These are phyloP conservation scores for Fusarium oligoseptatum DNA, from an alignment of 2,329 filamentous ascomycete species.

Conservation along the genomic window DNA sequence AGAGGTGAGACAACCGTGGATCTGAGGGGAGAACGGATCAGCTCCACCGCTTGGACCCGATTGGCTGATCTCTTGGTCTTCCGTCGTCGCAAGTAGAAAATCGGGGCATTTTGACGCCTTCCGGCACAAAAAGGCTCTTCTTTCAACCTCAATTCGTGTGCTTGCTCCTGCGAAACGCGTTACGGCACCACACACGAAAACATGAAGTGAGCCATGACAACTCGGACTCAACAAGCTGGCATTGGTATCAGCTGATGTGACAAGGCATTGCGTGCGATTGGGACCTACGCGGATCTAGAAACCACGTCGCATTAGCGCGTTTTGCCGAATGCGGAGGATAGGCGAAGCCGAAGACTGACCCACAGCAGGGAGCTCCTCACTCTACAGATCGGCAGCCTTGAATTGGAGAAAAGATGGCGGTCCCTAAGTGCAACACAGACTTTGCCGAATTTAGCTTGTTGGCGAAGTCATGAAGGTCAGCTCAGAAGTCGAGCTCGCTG, in stretches of 20 bases:
- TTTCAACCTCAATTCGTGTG: background rate
- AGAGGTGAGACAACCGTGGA: too few species aligned
- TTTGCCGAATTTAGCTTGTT: background rate
- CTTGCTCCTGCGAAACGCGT: background rate
- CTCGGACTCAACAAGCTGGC: background rate
- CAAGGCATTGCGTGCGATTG: background rate
- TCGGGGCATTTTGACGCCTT: background rate
- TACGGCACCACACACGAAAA: background rate
- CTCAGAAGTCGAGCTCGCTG: background rate
- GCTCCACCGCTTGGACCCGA: background rate
- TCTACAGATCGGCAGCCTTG: background rate
- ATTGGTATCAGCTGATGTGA: background rate
- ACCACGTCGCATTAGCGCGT: background rate
- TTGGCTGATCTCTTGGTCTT: background rate
- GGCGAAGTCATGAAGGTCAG: background rate
- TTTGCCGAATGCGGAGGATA: background rate
- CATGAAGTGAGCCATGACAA: background rate
- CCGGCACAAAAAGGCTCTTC: background rate
- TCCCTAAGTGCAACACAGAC: background rate
- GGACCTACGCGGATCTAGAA: background rate
- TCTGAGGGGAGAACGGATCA: background rate
- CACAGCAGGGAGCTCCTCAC: background rate
- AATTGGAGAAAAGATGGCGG: background rate
- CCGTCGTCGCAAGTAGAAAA: background rate
- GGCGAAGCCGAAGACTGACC: background rate